Base-by-base conservation (phyloP, 2,329 filamentous ascomycete species). In the Xylariaceae sp. region DNA sequence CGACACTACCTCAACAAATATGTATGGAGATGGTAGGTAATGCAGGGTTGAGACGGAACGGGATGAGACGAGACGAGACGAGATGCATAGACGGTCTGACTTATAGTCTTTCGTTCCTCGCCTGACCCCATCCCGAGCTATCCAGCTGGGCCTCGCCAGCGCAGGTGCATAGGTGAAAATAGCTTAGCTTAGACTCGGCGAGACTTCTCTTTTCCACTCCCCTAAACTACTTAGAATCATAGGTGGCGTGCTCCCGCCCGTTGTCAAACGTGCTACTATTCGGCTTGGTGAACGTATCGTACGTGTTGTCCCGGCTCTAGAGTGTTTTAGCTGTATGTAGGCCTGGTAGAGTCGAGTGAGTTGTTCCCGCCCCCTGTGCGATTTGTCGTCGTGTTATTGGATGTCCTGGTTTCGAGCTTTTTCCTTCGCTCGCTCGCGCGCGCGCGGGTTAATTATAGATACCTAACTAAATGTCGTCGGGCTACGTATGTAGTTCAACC, bases 371-470 rank as follows among this genome's bases (percentile, higher is more conserved):
- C 45, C 48, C 47, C 45, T 50, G n/a, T 64, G 56, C 60, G 53
- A 64, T 57, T 55, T 64, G 60, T 60, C 62, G 56, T 11, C n/a
- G 53, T 58, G 56, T 53, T 56, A 64, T 64, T 64, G 62, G 62
- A 55, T 49, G 11, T 15, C 9, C 5, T 4, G 4, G 6, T 18
- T 48, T 15, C 23, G 23, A 30, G 23, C 23, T 30, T 30, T 30
- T 30, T 5, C 23, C 23, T 30, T 30, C 23, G 23, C 23, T 30
- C 23, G 23, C 23, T 30, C 5, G 4, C 23, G 23, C 23, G 23
- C 23, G 23, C 23, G 4, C 23, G 23, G 23, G 5, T 30, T 30
- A 30, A 30, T 30, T 30, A 30, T 30, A 30, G 23, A 30, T 30
- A 30, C 23, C 23, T 30, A 30, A 30, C 23, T 30, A 30, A 5